Evolutionary conservation across 2,329 filamentous ascomycete species (phyloP).

Genomic region (Fusarium siculi): DNA sequence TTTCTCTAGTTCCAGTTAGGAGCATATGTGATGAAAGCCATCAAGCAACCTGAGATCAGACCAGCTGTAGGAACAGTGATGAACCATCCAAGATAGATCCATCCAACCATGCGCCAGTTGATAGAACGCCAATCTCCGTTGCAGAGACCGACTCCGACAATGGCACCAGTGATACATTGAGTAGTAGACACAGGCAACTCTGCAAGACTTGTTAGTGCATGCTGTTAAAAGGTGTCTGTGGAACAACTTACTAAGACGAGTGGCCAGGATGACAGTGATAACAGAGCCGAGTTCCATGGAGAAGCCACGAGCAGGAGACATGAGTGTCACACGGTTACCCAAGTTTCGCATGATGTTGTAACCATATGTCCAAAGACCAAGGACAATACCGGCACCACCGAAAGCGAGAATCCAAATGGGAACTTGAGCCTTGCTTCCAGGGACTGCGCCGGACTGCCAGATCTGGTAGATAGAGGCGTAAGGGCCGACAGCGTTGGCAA

Average conservation of each 20-base stretch:
- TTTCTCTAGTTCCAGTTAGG: constrained; percentile 56
- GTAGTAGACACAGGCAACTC: constrained; percentile 72
- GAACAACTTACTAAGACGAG: constrained; percentile 60
- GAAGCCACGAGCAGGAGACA: constrained; percentile 69
- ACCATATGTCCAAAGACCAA: constrained; percentile 69
- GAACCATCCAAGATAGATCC: constrained; percentile 70
- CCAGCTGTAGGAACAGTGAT: constrained; percentile 68
- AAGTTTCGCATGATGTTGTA: constrained; percentile 74
- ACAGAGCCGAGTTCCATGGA: constrained; percentile 71
- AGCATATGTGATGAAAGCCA: constrained; percentile 71
- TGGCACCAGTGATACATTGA: constrained; percentile 71
- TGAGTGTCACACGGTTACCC: constrained; percentile 71
- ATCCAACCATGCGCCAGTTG: constrained; percentile 71
- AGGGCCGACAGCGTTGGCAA: constrained; percentile 71
- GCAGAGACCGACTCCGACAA: constrained; percentile 71
- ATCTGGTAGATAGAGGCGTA: constrained; percentile 72
- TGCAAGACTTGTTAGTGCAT: constrained; percentile 32
- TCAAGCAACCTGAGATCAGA: constrained; percentile 67
- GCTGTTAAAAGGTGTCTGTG: background rate
- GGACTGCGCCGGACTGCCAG: constrained; percentile 62
- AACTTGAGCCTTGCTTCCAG: constrained; percentile 57
- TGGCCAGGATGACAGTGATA: constrained; percentile 71
- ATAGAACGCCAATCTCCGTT: constrained; percentile 67
- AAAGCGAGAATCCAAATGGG: constrained; percentile 70
- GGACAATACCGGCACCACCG: constrained; percentile 61